A percentile compares a stretch with the other conserved stretches of the same genome.
These are phyloP conservation scores for Torrubiellomyces zombiae DNA, from an alignment of 2,329 filamentous ascomycete genomes.

Conservation along the genomic window DNA sequence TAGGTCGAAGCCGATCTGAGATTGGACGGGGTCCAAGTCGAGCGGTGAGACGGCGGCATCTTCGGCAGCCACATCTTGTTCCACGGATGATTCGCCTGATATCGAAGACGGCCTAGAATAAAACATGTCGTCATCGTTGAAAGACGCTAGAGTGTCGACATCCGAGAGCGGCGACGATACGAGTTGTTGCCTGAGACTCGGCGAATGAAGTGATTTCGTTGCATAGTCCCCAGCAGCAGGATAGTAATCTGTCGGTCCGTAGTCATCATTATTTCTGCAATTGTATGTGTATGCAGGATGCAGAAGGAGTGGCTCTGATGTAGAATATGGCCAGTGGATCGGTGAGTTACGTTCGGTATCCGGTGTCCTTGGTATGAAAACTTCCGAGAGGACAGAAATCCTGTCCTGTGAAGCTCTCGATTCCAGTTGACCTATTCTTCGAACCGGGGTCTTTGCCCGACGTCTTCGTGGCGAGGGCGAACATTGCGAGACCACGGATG, in stretches of 20 bases:
- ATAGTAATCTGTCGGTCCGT: too few species aligned
- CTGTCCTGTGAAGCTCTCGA: too few species aligned
- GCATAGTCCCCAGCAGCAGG: too few species aligned
- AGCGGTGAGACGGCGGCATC: constrained; percentile 4
- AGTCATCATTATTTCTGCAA: constrained; percentile 2
- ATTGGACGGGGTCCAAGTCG: constrained; percentile 19
- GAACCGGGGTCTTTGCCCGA: constrained; percentile 34
- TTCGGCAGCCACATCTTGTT: constrained; percentile 4
- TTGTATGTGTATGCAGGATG: not conserved
- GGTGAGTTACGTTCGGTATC: too few species aligned
- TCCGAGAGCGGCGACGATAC: constrained; percentile 21
- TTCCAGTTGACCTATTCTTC: constrained; percentile 32
- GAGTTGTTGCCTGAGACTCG: constrained; percentile 1
- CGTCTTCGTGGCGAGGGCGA: constrained; percentile 17
- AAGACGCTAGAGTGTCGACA: constrained; percentile 28
- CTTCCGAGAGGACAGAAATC: too few species aligned
- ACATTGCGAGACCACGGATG: too few species aligned
- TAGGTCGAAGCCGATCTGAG: constrained; percentile 34
- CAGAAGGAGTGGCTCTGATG: too few species aligned
- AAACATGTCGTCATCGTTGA: constrained; percentile 29
- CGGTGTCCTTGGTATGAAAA: too few species aligned
- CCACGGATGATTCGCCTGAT: constrained; percentile 14
- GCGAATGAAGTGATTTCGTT: too few species aligned
- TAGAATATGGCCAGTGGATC: too few species aligned
- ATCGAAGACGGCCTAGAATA: constrained; percentile 24